Evolutionary conservation across 345 rosid species (phyloP).

Genomic region (Angophora floribunda): DNA sequence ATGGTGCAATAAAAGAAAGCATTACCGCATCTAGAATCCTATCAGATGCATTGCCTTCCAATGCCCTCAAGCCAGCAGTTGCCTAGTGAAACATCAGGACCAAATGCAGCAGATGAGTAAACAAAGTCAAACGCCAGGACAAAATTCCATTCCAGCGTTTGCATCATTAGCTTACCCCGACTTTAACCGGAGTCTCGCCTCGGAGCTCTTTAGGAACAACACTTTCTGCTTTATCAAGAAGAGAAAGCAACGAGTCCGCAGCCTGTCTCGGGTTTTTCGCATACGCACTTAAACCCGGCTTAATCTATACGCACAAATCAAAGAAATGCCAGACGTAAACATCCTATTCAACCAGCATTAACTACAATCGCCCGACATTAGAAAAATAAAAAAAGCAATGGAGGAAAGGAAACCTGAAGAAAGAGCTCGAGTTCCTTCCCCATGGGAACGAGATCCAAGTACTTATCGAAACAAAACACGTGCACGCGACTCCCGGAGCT

Average conservation of each 20-base stretch:
- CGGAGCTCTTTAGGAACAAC: slow-evolving; percentile 76
- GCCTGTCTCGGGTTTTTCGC: slow-evolving; percentile 68
- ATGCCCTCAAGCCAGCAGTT: slow-evolving; percentile 89
- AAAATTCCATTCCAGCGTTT: not conserved
- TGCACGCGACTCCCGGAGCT: slow-evolving; percentile 98
- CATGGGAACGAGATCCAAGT: slow-evolving; percentile 86
- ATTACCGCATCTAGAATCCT: slow-evolving; percentile 79
- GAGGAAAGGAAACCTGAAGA: slow-evolving; percentile 2
- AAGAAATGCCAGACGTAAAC: not conserved
- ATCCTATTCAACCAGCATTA: not conserved
- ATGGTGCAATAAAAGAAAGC: not conserved
- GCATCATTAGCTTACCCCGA: slow-evolving; percentile 53
- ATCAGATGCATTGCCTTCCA: slow-evolving; percentile 75
- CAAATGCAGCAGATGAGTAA: slow-evolving; percentile 1
- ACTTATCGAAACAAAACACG: slow-evolving; percentile 80
- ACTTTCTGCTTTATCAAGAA: slow-evolving; percentile 81
- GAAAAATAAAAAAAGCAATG: not conserved
- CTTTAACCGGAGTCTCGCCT: slow-evolving; percentile 88
- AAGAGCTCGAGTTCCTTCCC: slow-evolving; percentile 90
- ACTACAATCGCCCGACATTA: not conserved
- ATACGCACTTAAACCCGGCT: slow-evolving; percentile 83
- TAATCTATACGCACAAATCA: slow-evolving; percentile 30
- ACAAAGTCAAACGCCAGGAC: not conserved
- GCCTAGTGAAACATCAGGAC: slow-evolving; percentile 39
- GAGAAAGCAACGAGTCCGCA: slow-evolving; percentile 51